Percentiles rank a stretch among this genome's conserved stretches.
Evolutionary conservation across 2,329 filamentous ascomycete genomes (phyloP).

Genomic region (Stromatinia cepivora): DNA sequence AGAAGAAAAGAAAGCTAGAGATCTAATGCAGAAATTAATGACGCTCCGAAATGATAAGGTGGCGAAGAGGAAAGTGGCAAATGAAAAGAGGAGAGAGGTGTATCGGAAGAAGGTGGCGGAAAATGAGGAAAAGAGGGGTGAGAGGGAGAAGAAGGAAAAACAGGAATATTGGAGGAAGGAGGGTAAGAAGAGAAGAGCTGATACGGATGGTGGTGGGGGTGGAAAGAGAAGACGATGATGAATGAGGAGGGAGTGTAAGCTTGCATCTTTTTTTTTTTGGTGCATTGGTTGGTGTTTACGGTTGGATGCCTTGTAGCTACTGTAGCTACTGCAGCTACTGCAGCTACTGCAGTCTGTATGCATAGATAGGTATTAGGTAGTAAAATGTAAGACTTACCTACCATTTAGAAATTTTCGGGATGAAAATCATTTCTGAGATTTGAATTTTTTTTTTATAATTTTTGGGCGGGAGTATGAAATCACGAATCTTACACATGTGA

Average conservation of each 20-base stretch:
- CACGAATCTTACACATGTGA: too few relatives aligned
- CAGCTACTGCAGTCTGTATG: too few relatives aligned
- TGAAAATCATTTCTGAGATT: too few relatives aligned
- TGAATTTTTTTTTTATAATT: too few relatives aligned
- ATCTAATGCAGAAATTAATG: constrained; percentile 89
- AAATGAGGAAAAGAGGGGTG: constrained; percentile 79
- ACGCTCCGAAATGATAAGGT: constrained; percentile 88
- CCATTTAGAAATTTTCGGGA: background rate
- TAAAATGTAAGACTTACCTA: constrained; percentile 9
- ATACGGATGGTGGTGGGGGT: constrained; percentile 51
- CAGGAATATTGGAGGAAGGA: constrained; percentile 92
- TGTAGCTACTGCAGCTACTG: too few relatives aligned
- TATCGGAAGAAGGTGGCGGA: constrained; percentile 83
- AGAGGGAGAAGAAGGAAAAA: constrained; percentile 84
- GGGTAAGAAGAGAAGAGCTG: constrained; percentile 72
- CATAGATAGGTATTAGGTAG: background rate
- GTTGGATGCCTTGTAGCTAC: background rate
- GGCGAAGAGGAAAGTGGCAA: constrained; percentile 77
- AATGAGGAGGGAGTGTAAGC: background rate
- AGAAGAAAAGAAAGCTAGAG: constrained; percentile 86
- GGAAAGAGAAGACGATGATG: constrained; percentile 36
- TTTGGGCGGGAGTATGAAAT: too few relatives aligned
- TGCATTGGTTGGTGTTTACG: constrained; percentile 6
- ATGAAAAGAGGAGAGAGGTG: constrained; percentile 80
- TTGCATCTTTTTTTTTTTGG: background rate